Evolutionary conservation across 2,329 filamentous ascomycete species (phyloP).

Genomic region (Blastomyces silverae): DNA sequence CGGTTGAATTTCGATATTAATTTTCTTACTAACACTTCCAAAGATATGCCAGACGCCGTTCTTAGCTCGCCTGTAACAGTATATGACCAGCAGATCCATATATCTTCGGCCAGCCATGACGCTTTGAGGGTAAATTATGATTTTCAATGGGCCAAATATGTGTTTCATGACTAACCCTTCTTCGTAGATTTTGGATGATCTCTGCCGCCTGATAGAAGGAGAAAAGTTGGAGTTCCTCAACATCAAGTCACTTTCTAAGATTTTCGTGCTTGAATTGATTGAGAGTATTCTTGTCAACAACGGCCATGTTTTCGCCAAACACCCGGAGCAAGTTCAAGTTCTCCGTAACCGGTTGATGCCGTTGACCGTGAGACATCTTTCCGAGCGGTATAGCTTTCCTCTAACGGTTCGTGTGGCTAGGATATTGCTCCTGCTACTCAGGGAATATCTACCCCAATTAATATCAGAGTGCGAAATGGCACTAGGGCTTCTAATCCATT

Average conservation of each 20-base stretch:
- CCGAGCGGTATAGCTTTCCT: slow-evolving; percentile 71
- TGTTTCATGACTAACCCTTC: slow-evolving; percentile 19
- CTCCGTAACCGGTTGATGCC: slow-evolving; percentile 74
- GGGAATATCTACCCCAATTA: slow-evolving; percentile 67
- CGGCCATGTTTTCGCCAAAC: slow-evolving; percentile 66
- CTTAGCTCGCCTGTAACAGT: slow-evolving; percentile 34
- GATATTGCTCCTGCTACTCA: slow-evolving; percentile 73
- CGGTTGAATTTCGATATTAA: not conserved
- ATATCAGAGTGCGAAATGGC: slow-evolving; percentile 75
- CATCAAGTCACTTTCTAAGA: slow-evolving; percentile 68
- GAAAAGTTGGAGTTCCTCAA: slow-evolving; percentile 75
- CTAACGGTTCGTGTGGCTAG: slow-evolving; percentile 75
- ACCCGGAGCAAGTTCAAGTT: slow-evolving; percentile 74
- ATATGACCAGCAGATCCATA: slow-evolving; percentile 56
- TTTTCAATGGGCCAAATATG: slow-evolving; percentile 15
- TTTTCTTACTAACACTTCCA: not conserved
- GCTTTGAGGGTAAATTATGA: slow-evolving; percentile 59
- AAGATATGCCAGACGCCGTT: not conserved
- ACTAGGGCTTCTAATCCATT: slow-evolving; percentile 70
- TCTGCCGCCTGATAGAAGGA: slow-evolving; percentile 80
- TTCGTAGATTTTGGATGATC: slow-evolving; percentile 70
- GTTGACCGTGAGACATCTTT: slow-evolving; percentile 68
- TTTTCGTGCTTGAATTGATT: slow-evolving; percentile 83
- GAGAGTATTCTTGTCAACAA: slow-evolving; percentile 86
- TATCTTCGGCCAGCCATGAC: slow-evolving; percentile 73